phyloP scores from a whole-genome alignment of 129 eudicot genomes.

The Lonicera japonica region DNA sequence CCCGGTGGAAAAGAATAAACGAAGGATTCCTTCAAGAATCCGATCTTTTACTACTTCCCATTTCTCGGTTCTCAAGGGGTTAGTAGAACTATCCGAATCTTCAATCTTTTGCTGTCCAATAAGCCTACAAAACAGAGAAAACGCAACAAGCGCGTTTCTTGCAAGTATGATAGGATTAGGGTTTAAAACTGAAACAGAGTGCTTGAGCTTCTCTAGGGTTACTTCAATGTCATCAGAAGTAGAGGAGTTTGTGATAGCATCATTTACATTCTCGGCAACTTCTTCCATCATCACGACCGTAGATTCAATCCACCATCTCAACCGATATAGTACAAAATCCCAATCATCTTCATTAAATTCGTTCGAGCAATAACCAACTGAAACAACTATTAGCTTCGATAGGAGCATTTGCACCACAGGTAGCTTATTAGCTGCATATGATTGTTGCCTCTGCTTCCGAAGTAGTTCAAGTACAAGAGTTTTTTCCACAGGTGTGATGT shows the following conservation, averaged over 20 bases:
- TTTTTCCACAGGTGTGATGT: constrained; percentile 47
- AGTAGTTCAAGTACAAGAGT: constrained; percentile 50
- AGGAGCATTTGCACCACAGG: constrained; percentile 55
- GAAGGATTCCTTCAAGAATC: constrained; percentile 72
- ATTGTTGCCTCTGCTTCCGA: constrained; percentile 55
- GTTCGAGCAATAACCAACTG: constrained; percentile 74
- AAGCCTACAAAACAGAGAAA: constrained; percentile 40
- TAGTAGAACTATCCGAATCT: constrained; percentile 19
- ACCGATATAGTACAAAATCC: constrained; percentile 57
- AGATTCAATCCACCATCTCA: constrained; percentile 84
- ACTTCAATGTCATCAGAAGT: constrained; percentile 19
- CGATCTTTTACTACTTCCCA: constrained; percentile 60
- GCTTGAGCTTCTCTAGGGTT: constrained; percentile 37
- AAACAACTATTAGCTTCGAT: constrained; percentile 56
- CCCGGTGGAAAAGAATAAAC: constrained; percentile 76
- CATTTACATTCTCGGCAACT: constrained; percentile 68
- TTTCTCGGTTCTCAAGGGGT: constrained; percentile 41
- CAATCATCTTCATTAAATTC: constrained; percentile 77
- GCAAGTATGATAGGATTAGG: constrained; percentile 44
- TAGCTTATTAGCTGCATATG: constrained; percentile 46
- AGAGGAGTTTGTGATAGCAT: constrained; percentile 28
- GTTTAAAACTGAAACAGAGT: constrained; percentile 26
- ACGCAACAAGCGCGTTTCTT: constrained; percentile 56
- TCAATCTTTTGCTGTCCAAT: constrained; percentile 21
- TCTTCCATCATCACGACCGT: constrained; percentile 81